A percentile compares a stretch with the other conserved stretches of the same genome.
phyloP scores from a whole-genome alignment of 2,329 filamentous ascomycete species.

The Hymenoscyphus linearis region DNA sequence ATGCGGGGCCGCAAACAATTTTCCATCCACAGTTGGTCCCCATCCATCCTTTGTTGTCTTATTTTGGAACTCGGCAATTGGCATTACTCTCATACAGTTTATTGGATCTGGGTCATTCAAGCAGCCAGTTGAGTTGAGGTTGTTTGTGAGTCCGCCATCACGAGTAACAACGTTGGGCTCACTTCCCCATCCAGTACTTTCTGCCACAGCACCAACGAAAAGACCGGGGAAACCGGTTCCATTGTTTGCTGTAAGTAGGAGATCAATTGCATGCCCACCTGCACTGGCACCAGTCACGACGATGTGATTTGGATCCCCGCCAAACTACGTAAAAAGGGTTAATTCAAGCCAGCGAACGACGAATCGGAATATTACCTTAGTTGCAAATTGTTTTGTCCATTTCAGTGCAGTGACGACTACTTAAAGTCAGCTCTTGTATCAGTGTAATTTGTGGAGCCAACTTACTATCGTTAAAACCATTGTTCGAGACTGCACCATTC shows the following conservation, averaged over 20 bases:
- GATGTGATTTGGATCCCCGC: slow-evolving; percentile 62
- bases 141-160: slow-evolving; percentile 38
- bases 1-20: slow-evolving; percentile 12
- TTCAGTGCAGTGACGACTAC: background rate
- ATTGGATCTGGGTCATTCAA: slow-evolving; percentile 33
- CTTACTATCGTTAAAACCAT: slow-evolving; percentile 40
- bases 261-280: slow-evolving; percentile 55
- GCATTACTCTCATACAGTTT: slow-evolving; percentile 41
- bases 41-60: slow-evolving; percentile 10
- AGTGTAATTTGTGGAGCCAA: background rate
- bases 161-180: slow-evolving; percentile 31
- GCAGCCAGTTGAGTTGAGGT: slow-evolving; percentile 40
- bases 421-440: background rate
- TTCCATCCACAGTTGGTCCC: slow-evolving; percentile 12
- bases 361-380: background rate
- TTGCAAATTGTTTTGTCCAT: background rate
- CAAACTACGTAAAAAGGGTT: slow-evolving; percentile 43
- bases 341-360: background rate
- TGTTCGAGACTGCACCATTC: slow-evolving; percentile 50
- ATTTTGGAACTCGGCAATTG: slow-evolving; percentile 38
- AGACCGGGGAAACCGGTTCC: slow-evolving; percentile 34
- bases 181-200: slow-evolving; percentile 44
- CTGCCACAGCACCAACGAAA: slow-evolving; percentile 44
- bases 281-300: slow-evolving; percentile 62
- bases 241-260: slow-evolving; percentile 52